Base-by-base conservation (phyloP, 192 early-diverging fungal species). In the Coemansia asiatica region DNA sequence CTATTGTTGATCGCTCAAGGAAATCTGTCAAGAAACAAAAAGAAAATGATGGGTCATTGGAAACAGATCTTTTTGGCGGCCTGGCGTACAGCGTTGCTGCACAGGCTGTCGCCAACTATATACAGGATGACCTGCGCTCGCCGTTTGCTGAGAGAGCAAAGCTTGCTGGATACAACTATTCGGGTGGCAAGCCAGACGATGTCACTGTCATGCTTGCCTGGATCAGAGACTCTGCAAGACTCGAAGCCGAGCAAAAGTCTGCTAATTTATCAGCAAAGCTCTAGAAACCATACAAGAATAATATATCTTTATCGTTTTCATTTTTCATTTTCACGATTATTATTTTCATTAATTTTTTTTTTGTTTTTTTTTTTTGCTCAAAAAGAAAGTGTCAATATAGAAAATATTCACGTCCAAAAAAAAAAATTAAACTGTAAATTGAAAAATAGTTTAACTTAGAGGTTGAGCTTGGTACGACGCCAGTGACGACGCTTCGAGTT, bases 401-500 rank as follows among this genome's bases (percentile, higher is more conserved):
- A 33, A 13, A 44, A 44, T 44, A 44, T 44, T 44, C 40, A 44
- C 40, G 40, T 44, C 40, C 40, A 44, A 44, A 36, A 6, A 50
- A 21, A 18, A 57, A 36, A 40, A 59, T 33, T 22, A 19, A 35
- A 33, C 33, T 35, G 28, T 27, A 19, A 29, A 56, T 25, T n/a
- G 44, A 57, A 16, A 54, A 63, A 57, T 57, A 31, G 63, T 13
- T 13, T 15, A 38, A n/a, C 50, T 94, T 95, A 98, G 72, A 96
- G 76, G 85, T 91, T 90, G 74, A 96, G 86, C 92, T 99, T 98
- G 83, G 93, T 98, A 78, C 92, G 92, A 86, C 97, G 92, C 97
- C 97, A 99, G 92, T 98, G 89, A 64, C 95, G 91, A 66, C 97
- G 89, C 94, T 99, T 99, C 71, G 93, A 87, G 89, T 96, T 99